phyloP scores from a whole-genome alignment of 2,329 filamentous ascomycete genomes.

The Dendryphion nanum region DNA sequence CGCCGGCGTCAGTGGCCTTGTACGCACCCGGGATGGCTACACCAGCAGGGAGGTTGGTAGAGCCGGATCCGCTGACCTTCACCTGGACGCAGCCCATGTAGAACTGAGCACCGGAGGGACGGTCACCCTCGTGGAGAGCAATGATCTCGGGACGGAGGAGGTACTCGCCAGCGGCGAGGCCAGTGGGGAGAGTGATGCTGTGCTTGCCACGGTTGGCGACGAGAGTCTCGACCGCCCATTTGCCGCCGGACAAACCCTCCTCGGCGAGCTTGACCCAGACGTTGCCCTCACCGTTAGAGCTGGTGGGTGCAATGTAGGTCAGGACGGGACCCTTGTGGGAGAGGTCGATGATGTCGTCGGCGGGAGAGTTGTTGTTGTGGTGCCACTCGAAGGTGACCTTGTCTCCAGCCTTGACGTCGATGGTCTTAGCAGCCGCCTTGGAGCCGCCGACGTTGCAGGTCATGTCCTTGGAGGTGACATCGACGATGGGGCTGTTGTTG shows the following conservation, averaged over 20 bases:
- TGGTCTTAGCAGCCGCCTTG: conserved; percentile 38
- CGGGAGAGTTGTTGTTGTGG: conserved; percentile 45
- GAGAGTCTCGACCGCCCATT: conserved; percentile 43
- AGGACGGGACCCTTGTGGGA: conserved; percentile 56
- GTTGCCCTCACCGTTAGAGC: conserved; percentile 48
- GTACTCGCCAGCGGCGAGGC: conserved; percentile 42
- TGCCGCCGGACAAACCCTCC: conserved; percentile 34
- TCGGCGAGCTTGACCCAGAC: conserved; percentile 53
- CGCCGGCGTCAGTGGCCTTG: conserved; percentile 38
- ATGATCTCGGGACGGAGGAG: conserved; percentile 46
- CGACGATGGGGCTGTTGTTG: conserved; percentile 35
- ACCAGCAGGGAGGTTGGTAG: conserved; percentile 33
- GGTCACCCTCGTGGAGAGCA: conserved; percentile 43
- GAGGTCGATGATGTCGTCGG: conserved; percentile 53
- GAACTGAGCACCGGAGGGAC: conserved; percentile 41
- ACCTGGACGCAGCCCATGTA: conserved; percentile 47
- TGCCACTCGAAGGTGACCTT: conserved; percentile 50
- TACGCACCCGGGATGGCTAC: conserved; percentile 49
- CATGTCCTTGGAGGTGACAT: conserved; percentile 35
- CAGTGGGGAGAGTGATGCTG: conserved; percentile 43
- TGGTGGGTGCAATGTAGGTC: conserved; percentile 52
- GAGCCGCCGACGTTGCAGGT: conserved; percentile 35
- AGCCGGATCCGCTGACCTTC: conserved; percentile 35
- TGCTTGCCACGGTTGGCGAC: conserved; percentile 44
- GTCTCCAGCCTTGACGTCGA: conserved; percentile 50